phyloP scores from a whole-genome alignment of 371 early-diverging fungal genomes.

The Mucor circinelloides region DNA sequence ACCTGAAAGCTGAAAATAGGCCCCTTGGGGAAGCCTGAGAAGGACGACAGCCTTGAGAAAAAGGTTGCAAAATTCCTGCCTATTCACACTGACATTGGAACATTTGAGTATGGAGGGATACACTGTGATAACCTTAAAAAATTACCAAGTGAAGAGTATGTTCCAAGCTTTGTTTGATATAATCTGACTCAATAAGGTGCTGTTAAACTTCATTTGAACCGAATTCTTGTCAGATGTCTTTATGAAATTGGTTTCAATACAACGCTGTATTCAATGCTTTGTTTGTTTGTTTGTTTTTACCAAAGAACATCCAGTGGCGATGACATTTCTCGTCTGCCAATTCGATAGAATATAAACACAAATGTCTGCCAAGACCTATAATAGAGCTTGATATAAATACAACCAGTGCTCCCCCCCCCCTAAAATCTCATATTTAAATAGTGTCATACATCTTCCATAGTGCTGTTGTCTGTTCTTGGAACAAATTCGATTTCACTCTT shows the following conservation, averaged over 20 bases:
- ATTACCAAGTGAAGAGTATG: conserved; percentile 6
- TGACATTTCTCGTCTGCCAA: neutral
- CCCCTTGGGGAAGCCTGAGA: neutral
- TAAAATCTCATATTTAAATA: neutral
- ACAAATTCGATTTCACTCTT: neutral
- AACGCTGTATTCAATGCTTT: neutral
- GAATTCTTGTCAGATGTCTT: neutral
- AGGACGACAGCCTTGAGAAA: conserved; percentile 14
- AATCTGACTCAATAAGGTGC: neutral
- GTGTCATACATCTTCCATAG: neutral
- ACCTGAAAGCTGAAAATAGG: conserved; percentile 24
- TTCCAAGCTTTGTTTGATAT: conserved; percentile 6
- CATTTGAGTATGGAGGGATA: neutral
- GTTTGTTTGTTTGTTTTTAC: neutral
- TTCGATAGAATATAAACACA: neutral
- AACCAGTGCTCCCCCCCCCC: neutral
- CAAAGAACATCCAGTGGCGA: neutral
- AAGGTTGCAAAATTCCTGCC: neutral
- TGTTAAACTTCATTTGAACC: neutral
- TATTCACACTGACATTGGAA: neutral
- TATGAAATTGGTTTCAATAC: neutral
- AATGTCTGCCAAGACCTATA: neutral
- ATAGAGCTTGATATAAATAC: neutral
- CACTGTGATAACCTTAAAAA: neutral
- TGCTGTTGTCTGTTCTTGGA: neutral